Evolutionary conservation across 1,284 basidiomycete genomes (phyloP), one percentile per base, ranked within the genome.

Genomic region (Trametes polyzona): DNA sequence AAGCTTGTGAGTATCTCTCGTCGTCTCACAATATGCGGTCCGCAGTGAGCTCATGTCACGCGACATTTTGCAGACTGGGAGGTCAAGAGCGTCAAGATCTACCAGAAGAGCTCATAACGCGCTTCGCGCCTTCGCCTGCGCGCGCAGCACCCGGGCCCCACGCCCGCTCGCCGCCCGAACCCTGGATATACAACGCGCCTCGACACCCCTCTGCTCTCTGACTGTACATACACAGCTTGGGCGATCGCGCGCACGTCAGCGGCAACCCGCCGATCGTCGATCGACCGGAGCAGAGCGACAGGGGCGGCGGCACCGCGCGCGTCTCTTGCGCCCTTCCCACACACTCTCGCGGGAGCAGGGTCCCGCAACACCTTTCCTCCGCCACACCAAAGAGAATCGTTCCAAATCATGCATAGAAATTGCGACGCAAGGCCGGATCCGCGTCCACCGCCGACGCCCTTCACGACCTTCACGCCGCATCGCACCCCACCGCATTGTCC

Each of bases 41-140:
- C 24, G 54, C 33, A 21, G 21, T 41, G 53, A 64, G 19, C 52
- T 46, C 53, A 12, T 37, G 32, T 56, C 57, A 19, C 16, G 17
- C 4, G 27, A 14, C 26, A 17, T 46, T 14, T 2, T 60, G 44
- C 61, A 89, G 89, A 90, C 68, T 92, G 90, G 90, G 88, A 92
- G 72, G 82, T 92, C 36, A 79, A 79, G 62, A 84, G 81, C 68
- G 82, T 92, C 54, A 83, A 84, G 73, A 81, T 92, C 61, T 92
- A 86, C 71, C 79, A 84, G 65, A 66, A 65, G 47, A 67, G 63
- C 46, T 74, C 62, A 49, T 67, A 41, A 52, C 3, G 32, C 23
- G 11, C 42, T 4, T 36, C 33, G 46, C 23, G 46, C 35, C 46
- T 23, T 37, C 33, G 16, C 11, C 26, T 17, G 24, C n/a, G 19